Base-by-base conservation (phyloP, 352 stramenopile genomes). In the Phytopythium chamaehyphon region DNA sequence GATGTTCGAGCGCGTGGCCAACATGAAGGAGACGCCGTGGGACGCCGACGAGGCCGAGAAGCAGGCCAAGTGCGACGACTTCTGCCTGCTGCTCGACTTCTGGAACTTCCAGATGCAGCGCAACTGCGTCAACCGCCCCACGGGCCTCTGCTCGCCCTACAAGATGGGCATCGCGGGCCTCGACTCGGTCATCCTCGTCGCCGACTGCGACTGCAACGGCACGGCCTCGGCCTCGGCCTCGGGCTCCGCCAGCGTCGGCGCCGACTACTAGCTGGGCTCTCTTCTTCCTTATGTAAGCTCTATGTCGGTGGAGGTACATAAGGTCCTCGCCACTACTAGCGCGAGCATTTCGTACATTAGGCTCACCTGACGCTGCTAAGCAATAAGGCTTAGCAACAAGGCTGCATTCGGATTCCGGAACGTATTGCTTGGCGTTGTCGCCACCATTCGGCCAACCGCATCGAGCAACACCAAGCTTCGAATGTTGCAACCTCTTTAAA, bases 21-120 rank as follows among this genome's bases (percentile, higher is more conserved):
- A 64, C 51, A 76, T 85, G 66, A 90, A 87, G 59, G 75, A 68
- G 36, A 86, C 78, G 50, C 78, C 76, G 26, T 90, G 76, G 76
- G 78, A 90, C 46, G n/a, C 57, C 4, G 49, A 87, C n/a, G 59
- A 55, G 2, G 39, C 49, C 6, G 61, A 73, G 42, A 77, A 78
- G 54, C 52, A 49, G 10, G 56, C 59, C 59, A 90, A 87, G 64
- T 88, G 78, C 63, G 53, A 69, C 38, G 76, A 90, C 44, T 28
- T 90, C 12, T 87, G 78, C 46, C 51, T 65, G 45, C 70, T 88
- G 14, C 44, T 60, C n/a, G 61, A 69, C 50, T 86, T 86, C 49
- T 90, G 75, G 73, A 46, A 59, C 28, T 70, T 76, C 61, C 76
- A 87, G 59, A 49, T 82, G 40, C 56, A 38, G 21, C 76, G 74